Evolutionary conservation across 345 rosid species (phyloP), one percentile per base, ranked within the genome.

Genomic region (Gossypium sturtianum): DNA sequence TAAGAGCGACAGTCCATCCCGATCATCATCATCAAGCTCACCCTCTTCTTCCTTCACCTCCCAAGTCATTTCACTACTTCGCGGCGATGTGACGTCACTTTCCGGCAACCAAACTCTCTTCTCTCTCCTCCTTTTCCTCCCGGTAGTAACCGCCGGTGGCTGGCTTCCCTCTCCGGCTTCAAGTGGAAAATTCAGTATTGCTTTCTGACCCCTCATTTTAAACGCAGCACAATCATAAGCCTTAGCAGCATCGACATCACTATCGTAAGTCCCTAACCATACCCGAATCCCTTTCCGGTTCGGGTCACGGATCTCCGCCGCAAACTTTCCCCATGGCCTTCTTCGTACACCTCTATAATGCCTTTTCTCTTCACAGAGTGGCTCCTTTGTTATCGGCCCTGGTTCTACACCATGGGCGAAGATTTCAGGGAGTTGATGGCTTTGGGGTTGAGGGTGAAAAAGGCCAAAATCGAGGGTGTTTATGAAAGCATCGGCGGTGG

Each of bases 241-340:
- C 79, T 83, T 92, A 20, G 98, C 98, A 44, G 98, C 98, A 77
- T 87, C 98, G 27, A 85, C 20, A 45, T 84, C 94, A 22, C 73
- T 78, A 63, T 90, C 94, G 62, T 83, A 94, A 19, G 98, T 94
- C 43, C 98, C 98, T 68, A 94, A 71, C 98, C 98, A 94, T n/a
- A 94, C 86, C 75, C 98, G 81, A 19, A 88, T 80, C 2, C 98
- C 98, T 67, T 90, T 92, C 71, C 86, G 77, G 10, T 74, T 78
- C 3, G 98, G 97, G 77, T 94, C 98, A 38, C 98, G 86, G 56
- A 94, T 94, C 89, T 94, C 98, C 12, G 98, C 98, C 1, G 97
- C 98, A 57, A 80, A 93, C 81, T 90, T 93, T 0, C 98, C 98
- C 98, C 98, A 93, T 2, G 98, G 97, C 82, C 98, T 86, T 80